Evolutionary conservation across 208 protist species (phyloP).

Genomic region (Novymonas esmeraldas): DNA sequence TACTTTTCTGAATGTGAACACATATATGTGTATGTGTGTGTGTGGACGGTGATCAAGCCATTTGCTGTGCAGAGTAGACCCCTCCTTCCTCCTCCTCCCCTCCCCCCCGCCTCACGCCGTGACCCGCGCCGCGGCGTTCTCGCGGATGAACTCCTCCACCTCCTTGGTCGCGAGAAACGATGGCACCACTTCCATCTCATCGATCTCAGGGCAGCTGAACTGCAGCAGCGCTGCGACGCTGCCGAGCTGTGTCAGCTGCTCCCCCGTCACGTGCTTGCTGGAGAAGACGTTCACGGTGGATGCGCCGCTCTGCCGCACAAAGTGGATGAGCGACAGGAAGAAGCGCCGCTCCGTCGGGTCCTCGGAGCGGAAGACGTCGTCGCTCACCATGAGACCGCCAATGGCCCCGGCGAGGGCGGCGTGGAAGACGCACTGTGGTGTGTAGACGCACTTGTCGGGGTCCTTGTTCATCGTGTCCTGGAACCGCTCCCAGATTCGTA

Average conservation of each 20-base stretch:
- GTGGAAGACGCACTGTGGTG: constrained; percentile 83
- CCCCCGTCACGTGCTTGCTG: constrained; percentile 94
- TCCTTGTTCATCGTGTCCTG: constrained; percentile 92
- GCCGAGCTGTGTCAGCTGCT: constrained; percentile 93
- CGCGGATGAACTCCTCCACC: constrained; percentile 70
- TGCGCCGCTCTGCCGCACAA: constrained; percentile 81
- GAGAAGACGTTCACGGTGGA: constrained; percentile 93
- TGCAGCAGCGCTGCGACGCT: constrained; percentile 94
- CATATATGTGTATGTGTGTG: no score
- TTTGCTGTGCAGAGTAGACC: no score
- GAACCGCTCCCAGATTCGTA: constrained; percentile 93
- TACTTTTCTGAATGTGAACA: no score
- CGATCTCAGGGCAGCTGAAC: constrained; percentile 90
- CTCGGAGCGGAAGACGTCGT: constrained; percentile 92
- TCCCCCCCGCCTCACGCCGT: constrained; percentile 15
- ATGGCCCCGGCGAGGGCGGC: constrained; percentile 87
- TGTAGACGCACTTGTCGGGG: constrained; percentile 93
- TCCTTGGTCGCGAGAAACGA: constrained; percentile 66
- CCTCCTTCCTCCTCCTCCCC: neutral
- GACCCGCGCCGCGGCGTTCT: constrained; percentile 50
- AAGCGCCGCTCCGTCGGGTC: constrained; percentile 84
- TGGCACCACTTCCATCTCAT: constrained; percentile 81
- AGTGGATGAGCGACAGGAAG: constrained; percentile 92
- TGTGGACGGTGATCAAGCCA: no score
- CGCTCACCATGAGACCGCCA: constrained; percentile 89